Evolutionary conservation across 2,329 filamentous ascomycete genomes (phyloP), one percentile per base, ranked within the genome.

Genomic region (Cercospora brassicicola): DNA sequence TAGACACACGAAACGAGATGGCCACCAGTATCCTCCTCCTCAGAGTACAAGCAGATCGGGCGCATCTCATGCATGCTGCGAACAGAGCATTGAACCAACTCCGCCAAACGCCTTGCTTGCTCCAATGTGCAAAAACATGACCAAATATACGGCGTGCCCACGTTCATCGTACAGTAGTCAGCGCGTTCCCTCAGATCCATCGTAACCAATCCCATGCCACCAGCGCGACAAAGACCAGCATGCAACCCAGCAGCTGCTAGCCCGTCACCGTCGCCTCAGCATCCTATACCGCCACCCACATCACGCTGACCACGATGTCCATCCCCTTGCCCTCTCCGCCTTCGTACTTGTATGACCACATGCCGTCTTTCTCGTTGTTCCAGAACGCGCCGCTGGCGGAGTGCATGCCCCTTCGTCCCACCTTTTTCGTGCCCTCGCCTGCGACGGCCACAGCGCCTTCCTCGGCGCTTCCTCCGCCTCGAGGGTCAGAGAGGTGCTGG

Each of bases 281-380:
- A 26, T 62, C 57, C 57, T 61, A 73, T 11, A 91, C 84, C 59
- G 87, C 89, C 73, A 95, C 88, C 92, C 92, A 95, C 78, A 94
- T 91, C 74, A 85, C 78, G 64, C 77, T 80, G 31, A 85, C 80
- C 48, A 85, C 83, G 67, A 85, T 81, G 71, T 85, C 83, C 81
- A 85, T 84, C 64, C 84, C 84, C 78, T 82, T 84, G 66, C 77
- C 80, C 74, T 84, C 82, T 0, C 80, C 83, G 13, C 81, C 83
- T 75, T 93, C 91, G 79, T 89, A 94, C 84, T 95, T 95, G 84
- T 90, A 93, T 75, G 88, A 93, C 90, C 91, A 95, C 87, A 94
- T 94, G 74, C 92, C 92, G 77, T 95, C 91, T 81, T 90, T 92
- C 83, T 93, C 92, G 82, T 93, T 91, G 81, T 95, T 93, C 92